phyloP scores from a whole-genome alignment of 305 asterid species.

The Fraxinus angustifolia region DNA sequence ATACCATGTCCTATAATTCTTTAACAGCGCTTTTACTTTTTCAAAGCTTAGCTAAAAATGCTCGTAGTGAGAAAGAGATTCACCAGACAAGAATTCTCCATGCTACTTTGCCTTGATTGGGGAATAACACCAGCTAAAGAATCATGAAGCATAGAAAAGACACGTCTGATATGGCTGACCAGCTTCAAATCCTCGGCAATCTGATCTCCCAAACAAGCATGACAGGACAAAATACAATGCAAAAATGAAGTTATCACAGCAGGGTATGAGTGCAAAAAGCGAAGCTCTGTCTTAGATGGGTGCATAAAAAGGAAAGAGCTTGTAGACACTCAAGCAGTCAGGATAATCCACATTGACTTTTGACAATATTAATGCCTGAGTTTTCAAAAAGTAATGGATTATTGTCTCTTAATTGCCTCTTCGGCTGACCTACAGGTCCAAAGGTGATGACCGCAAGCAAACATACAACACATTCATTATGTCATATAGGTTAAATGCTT shows the following conservation, averaged over 20 bases:
- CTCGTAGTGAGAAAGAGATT: slow-evolving; percentile 27
- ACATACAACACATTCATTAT: neutral
- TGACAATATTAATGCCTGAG: neutral
- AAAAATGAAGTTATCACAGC: neutral
- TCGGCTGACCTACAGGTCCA: neutral
- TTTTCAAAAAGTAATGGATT: neutral
- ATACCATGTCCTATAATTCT: neutral
- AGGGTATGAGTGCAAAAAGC: neutral
- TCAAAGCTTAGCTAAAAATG: neutral
- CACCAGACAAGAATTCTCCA: slow-evolving; percentile 61
- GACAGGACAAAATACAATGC: slow-evolving; percentile 10
- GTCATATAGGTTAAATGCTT: neutral
- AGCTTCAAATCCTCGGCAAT: slow-evolving; percentile 70
- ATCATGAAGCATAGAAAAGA: slow-evolving; percentile 49
- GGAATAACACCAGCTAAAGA: slow-evolving; percentile 38
- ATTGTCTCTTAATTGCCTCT: slow-evolving; percentile 7
- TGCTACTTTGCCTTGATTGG: slow-evolving; percentile 35
- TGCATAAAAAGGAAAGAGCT: slow-evolving; percentile 6
- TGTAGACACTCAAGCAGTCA: neutral
- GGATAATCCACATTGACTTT: slow-evolving; percentile 1
- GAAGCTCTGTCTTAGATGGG: slow-evolving; percentile 7
- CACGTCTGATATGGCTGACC: slow-evolving; percentile 58
- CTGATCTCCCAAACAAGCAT: slow-evolving; percentile 44
- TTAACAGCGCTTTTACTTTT: neutral
- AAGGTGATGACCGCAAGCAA: neutral